Conservation (phyloP, 1,139 yeast genomes). For the Kluyveromyces marxianus region DNA sequence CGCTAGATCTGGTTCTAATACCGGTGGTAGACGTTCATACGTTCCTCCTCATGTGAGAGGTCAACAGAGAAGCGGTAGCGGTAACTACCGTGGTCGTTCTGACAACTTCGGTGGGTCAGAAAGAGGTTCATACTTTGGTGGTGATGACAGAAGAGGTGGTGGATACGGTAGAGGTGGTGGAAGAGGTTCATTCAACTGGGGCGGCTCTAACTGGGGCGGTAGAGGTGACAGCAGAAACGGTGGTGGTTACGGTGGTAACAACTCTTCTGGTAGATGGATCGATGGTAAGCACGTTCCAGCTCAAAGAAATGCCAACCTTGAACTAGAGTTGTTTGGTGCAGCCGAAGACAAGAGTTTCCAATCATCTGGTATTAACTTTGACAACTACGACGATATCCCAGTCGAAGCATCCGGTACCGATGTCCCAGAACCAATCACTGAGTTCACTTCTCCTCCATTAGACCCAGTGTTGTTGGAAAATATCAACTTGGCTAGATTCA, state of each 20-base stretch:
- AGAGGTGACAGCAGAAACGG: constrained; percentile 35
- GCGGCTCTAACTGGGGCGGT: constrained; percentile 23
- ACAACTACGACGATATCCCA: constrained; percentile 96
- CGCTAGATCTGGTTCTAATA: constrained; percentile 6
- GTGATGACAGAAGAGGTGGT: constrained; percentile 18
- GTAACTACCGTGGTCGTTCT: constrained; percentile 9
- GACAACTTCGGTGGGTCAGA: constrained; percentile 31
- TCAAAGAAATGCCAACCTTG: constrained; percentile 59
- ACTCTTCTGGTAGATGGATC: constrained; percentile 60
- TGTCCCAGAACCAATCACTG: constrained; percentile 87
- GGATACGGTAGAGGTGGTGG: constrained; percentile 19
- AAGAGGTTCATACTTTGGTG: constrained; percentile 25
- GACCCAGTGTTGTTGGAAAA: constrained; percentile 82
- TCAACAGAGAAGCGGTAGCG: constrained; percentile 12
- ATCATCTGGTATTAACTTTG: constrained; percentile 96
- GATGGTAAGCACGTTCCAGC: constrained; percentile 90
- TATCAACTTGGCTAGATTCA: constrained; percentile 80
- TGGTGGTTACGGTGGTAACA: constrained; percentile 34
- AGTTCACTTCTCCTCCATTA: constrained; percentile 89
- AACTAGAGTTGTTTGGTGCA: constrained; percentile 78
- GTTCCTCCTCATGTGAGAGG: constrained; percentile 66
- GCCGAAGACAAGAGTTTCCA: constrained; percentile 77
- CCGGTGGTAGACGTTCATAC: constrained; percentile 32
- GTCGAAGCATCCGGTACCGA: constrained; percentile 95
- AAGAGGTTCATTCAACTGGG: constrained; percentile 12